Conservation (phyloP, 208 protist genomes). For the Leishmania braziliensis region DNA sequence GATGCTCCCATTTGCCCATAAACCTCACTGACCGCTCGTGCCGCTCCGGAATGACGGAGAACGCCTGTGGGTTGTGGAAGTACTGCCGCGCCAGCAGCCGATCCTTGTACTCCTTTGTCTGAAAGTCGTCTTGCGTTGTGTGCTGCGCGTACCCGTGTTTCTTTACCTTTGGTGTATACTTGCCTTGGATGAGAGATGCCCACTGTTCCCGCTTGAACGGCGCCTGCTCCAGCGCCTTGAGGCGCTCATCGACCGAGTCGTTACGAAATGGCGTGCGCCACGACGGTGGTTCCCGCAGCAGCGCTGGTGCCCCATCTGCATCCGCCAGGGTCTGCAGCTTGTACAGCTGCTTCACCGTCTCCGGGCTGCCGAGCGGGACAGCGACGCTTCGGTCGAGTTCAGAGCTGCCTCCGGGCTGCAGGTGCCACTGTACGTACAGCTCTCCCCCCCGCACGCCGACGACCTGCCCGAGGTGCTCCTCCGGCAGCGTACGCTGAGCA, state of each 20-base stretch:
- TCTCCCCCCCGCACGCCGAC: slow-evolving; percentile 76
- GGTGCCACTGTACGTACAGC: slow-evolving; percentile 86
- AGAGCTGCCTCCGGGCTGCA: slow-evolving; percentile 50
- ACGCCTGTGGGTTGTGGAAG: slow-evolving; percentile 85
- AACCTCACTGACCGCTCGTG: slow-evolving; percentile 72
- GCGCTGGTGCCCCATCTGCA: slow-evolving; percentile 24
- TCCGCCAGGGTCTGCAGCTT: slow-evolving; percentile 35
- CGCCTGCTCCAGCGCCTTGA: slow-evolving; percentile 67
- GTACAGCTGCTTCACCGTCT: slow-evolving; percentile 47
- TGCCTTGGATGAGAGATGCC: slow-evolving; percentile 73
- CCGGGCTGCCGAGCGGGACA: slow-evolving; percentile 51
- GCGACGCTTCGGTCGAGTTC: slow-evolving; percentile 77
- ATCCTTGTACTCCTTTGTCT: slow-evolving; percentile 92
- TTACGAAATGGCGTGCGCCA: slow-evolving; percentile 93
- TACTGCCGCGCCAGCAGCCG: slow-evolving; percentile 81
- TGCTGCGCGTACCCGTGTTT: slow-evolving; percentile 89
- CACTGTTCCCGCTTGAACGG: slow-evolving; percentile 82
- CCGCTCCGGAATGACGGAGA: slow-evolving; percentile 83
- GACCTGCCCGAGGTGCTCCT: slow-evolving; percentile 80
- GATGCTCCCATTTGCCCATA: slow-evolving; percentile 80
- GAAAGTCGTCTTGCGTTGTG: slow-evolving; percentile 88
- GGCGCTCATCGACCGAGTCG: slow-evolving; percentile 81
- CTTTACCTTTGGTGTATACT: slow-evolving; percentile 89
- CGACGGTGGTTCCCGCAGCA: slow-evolving; percentile 81
- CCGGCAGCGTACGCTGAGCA: slow-evolving; percentile 46